These are phyloP conservation scores for Capsicum chinense DNA, from an alignment of 257 asterid species.

Conservation along the genomic window DNA sequence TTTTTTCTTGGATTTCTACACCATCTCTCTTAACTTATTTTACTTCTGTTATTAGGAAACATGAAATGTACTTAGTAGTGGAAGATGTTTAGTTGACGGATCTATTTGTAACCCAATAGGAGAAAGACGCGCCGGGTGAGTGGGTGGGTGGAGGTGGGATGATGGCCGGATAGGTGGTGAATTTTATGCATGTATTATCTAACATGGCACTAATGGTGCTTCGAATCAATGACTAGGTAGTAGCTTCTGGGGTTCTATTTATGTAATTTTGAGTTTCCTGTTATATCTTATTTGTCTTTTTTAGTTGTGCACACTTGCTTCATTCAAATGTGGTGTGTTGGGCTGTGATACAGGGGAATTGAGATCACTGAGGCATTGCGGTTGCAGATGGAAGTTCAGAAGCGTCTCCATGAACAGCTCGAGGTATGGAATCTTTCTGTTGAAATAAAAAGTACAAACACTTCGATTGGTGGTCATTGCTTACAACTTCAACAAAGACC, in stretches of 20 bases:
- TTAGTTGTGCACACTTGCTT: neutral
- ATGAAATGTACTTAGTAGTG: neutral
- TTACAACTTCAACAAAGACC: neutral
- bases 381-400: conserved; percentile 92
- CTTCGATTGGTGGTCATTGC: neutral
- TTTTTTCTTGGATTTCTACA: neutral
- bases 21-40: neutral
- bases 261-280: neutral
- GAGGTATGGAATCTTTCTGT: conserved; percentile 59
- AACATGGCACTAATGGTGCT: neutral
- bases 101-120: neutral
- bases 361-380: conserved; percentile 93
- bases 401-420: conserved; percentile 93
- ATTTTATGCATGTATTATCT: neutral
- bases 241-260: neutral
- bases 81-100: neutral
- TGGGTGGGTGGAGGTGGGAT: neutral
- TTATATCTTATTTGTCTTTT: neutral
- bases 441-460: neutral
- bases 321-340: conserved; percentile 10
- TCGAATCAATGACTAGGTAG: neutral
- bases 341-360: conserved; percentile 60
- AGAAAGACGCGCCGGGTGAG: neutral
- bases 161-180: neutral
- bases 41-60: neutral